Percentiles rank a stretch among this genome's conserved stretches.
These are phyloP conservation scores for Medicago arabica DNA, from an alignment of 306 rosid genomes.

Conservation along the genomic window DNA sequence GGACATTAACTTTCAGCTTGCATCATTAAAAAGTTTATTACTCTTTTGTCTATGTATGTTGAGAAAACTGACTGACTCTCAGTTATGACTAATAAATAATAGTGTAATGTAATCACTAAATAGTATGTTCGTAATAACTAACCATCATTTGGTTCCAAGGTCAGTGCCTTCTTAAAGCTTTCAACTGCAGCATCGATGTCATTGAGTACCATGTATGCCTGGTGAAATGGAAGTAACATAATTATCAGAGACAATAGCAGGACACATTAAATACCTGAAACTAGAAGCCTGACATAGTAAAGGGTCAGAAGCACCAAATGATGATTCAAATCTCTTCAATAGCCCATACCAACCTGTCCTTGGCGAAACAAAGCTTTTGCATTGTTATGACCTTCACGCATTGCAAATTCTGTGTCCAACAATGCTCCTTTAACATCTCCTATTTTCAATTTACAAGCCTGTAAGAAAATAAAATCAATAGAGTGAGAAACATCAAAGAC, in stretches of 20 bases:
- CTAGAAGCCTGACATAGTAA: constrained; percentile 13
- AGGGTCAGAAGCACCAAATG: constrained; percentile 7
- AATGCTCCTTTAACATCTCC: constrained; percentile 93
- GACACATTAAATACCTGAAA: constrained; percentile 21
- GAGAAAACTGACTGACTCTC: not conserved
- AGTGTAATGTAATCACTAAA: not conserved
- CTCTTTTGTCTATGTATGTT: not conserved
- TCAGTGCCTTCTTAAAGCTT: constrained; percentile 78
- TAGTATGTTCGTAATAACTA: constrained; percentile 31
- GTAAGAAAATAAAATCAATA: constrained; percentile 5
- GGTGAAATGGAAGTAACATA: constrained; percentile 37
- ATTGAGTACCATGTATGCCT: constrained; percentile 83
- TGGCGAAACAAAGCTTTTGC: constrained; percentile 95
- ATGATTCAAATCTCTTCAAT: constrained; percentile 8
- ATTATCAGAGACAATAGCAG: constrained; percentile 34
- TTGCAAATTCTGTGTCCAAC: constrained; percentile 90
- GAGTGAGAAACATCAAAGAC: constrained; percentile 21
- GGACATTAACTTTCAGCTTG: constrained; percentile 15
- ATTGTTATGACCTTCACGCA: constrained; percentile 88
- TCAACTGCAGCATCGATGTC: constrained; percentile 90
- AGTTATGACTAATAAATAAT: too few species aligned
- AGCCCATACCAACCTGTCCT: constrained; percentile 82
- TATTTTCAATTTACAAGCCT: constrained; percentile 93
- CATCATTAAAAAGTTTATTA: not conserved
- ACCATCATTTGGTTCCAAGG: constrained; percentile 93